These are phyloP conservation scores for Pyrenophora graminea DNA, from an alignment of 2,329 filamentous ascomycete species.

Conservation along the genomic window DNA sequence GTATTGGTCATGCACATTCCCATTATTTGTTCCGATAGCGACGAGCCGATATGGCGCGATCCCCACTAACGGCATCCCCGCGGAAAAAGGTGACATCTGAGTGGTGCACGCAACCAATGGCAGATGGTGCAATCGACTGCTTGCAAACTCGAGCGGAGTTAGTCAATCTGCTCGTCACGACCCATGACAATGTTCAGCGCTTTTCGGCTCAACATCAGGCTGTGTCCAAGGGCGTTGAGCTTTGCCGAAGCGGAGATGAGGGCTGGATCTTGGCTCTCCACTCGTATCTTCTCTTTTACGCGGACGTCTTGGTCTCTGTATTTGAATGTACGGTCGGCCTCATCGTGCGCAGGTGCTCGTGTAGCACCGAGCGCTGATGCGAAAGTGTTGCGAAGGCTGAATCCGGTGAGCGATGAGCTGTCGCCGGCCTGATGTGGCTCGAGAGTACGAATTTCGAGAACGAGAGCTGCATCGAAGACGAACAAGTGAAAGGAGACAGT, in stretches of 20 bases:
- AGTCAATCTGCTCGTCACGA: constrained; percentile 52
- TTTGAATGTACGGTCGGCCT: constrained; percentile 75
- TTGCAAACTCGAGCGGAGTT: constrained; percentile 19
- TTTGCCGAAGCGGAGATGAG: constrained; percentile 84
- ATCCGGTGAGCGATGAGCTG: constrained; percentile 44
- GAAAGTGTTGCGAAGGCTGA: constrained; percentile 62
- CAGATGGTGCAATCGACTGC: constrained; percentile 14
- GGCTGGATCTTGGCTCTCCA: constrained; percentile 88
- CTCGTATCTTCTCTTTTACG: constrained; percentile 85
- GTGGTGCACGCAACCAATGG: constrained; percentile 13
- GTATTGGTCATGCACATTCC: constrained; percentile 20
- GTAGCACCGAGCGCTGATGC: constrained; percentile 52
- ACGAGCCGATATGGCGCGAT: constrained; percentile 33
- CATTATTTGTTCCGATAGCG: constrained; percentile 42
- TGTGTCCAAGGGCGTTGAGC: constrained; percentile 75
- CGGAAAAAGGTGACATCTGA: constrained; percentile 22
- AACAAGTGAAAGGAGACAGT: constrained; percentile 73
- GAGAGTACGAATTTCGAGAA: constrained; percentile 70
- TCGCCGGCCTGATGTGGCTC: constrained; percentile 52
- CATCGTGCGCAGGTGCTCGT: constrained; percentile 55
- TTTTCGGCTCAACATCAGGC: constrained; percentile 68
- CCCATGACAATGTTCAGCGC: constrained; percentile 81
- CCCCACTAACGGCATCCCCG: constrained; percentile 21
- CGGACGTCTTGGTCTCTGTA: constrained; percentile 74
- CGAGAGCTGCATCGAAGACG: constrained; percentile 59